Conservation (phyloP, 305 asterid genomes). For the Fraxinus ornus region DNA sequence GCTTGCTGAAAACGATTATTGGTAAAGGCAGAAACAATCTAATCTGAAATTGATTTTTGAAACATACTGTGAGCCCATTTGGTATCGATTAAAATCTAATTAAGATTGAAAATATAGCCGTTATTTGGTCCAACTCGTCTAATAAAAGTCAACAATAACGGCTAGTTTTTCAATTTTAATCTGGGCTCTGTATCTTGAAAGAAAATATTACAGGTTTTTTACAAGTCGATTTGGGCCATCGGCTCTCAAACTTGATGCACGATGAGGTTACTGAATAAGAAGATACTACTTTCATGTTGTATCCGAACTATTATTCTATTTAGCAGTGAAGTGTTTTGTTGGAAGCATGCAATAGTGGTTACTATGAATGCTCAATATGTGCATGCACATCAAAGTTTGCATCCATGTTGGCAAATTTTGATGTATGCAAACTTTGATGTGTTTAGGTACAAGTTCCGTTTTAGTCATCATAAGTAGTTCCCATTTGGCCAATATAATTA, state of each 20-base stretch:
- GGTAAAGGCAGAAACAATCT: background rate
- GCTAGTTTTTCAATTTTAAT: too few relatives aligned
- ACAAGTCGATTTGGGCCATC: background rate
- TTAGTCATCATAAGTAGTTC: background rate
- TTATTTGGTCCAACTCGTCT: too few relatives aligned
- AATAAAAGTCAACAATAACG: too few relatives aligned
- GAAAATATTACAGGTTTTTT: background rate
- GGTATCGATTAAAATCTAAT: too few relatives aligned
- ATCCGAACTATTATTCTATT: background rate
- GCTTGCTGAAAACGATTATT: background rate
- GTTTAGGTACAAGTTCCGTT: background rate
- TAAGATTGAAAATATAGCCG: too few relatives aligned
- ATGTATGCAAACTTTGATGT: too few relatives aligned
- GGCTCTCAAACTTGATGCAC: background rate
- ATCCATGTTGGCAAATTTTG: background rate
- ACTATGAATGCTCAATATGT: background rate
- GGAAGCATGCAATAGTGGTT: background rate
- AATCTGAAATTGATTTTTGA: background rate
- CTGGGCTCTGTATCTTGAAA: background rate
- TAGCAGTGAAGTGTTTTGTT: background rate
- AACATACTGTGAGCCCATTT: too few relatives aligned
- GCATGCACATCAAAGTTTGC: background rate
- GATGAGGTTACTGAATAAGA: background rate
- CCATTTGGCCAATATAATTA: background rate
- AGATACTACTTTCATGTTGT: background rate